These are phyloP conservation scores for Spatholobus suberectus DNA, from an alignment of 306 rosid genomes.

Conservation along the genomic window DNA sequence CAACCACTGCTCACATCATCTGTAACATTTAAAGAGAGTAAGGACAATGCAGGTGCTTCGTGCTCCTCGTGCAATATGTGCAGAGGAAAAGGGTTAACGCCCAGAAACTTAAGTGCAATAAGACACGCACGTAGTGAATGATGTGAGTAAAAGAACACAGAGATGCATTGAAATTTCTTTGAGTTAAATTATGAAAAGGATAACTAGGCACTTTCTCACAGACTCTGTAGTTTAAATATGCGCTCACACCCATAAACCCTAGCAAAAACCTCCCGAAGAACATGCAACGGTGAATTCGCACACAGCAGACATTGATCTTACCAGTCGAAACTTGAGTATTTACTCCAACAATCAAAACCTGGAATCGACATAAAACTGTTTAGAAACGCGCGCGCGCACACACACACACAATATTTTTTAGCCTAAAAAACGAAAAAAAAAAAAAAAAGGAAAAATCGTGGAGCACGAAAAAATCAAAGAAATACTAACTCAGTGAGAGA, in stretches of 20 bases:
- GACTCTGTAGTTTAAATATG: background rate
- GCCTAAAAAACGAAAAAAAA: background rate
- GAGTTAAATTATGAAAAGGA: background rate
- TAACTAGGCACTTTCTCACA: background rate
- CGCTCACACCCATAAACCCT: background rate
- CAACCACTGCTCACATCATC: background rate
- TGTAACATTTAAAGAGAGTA: background rate
- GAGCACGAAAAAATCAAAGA: background rate
- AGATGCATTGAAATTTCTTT: background rate
- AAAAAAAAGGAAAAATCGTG: background rate
- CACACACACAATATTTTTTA: background rate
- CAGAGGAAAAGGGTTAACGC: background rate
- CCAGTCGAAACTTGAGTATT: background rate
- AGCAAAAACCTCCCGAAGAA: background rate
- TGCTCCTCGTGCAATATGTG: background rate
- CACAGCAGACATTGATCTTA: background rate
- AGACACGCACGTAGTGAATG: too few relatives aligned
- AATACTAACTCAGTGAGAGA: background rate
- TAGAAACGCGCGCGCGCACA: background rate
- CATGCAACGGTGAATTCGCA: slow-evolving; percentile 8
- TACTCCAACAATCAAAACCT: slow-evolving; percentile 6
- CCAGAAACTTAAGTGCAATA: background rate
- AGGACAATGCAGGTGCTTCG: background rate
- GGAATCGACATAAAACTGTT: background rate
- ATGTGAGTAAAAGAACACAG: background rate